Base-by-base conservation (phyloP, 1,284 basidiomycete genomes). In the Malassezia obtusa region DNA sequence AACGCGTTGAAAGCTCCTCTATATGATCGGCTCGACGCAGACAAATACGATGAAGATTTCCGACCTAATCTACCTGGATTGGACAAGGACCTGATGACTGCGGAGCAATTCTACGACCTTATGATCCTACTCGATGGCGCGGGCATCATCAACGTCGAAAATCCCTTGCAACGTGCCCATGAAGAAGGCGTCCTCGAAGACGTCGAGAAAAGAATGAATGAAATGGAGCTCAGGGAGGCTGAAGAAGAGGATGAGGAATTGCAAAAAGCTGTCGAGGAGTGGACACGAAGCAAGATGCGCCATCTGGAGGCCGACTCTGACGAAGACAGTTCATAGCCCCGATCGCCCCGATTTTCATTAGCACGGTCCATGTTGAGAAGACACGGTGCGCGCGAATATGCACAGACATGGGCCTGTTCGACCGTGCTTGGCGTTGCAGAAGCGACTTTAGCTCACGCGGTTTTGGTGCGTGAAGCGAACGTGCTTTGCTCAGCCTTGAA, bases 401-500 rank as follows among this genome's bases (percentile, higher is more conserved):
- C 11, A 22, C 28, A 14, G 33, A 31, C 19, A 8, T 98, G 92
- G 92, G 81, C 86, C 61, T 71, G 84, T 1, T 58, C 52, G 28
- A 66, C 67, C 15, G 56, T 58, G 35, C 61, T 72, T 0, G 61
- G 84, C 0, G 92, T 96, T 87, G 89, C 91, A 0, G 91, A 96
- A 76, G 65, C 82, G 41, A 82, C 92, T 9, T 77, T 98, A 40
- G 84, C 84, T 6, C 84, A 84, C 68, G 91, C 92, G 4, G 84
- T 90, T 0, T 75, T 86, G 48, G 78, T 98, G 37, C 91, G 92
- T 75, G 92, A 98, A 76, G 91, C 90, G 9, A 96, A 96, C 71
- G 81, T 73, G 36, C 65, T 71, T 49, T 61, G 66, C 57, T 52
- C 53, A 33, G 59, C 65, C 73, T 81, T 94, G 38, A 79, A 81